These are phyloP conservation scores for Beauveria rudraprayagi DNA, from an alignment of 2,329 filamentous ascomycete genomes.

Conservation along the genomic window DNA sequence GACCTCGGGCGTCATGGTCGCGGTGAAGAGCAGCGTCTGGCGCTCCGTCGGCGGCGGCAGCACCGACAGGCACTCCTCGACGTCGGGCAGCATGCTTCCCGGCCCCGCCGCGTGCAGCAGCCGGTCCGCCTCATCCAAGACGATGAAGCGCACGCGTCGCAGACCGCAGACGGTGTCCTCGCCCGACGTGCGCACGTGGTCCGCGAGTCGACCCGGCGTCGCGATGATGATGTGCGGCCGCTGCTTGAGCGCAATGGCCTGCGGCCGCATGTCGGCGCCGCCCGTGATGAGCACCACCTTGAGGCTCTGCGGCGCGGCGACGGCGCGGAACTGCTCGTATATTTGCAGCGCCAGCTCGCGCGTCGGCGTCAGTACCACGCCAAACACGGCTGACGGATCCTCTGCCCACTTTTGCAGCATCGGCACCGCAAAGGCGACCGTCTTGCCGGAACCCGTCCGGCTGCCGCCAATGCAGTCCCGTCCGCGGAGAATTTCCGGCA, in stretches of 20 bases:
- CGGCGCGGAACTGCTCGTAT: conserved; percentile 90
- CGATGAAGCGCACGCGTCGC: conserved; percentile 70
- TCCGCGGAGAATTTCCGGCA: conserved; percentile 85
- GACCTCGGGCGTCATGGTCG: conserved; percentile 89
- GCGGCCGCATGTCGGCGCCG: conserved; percentile 83
- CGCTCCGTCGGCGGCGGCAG: conserved; percentile 69
- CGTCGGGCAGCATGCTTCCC: conserved; percentile 89
- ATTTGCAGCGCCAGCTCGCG: conserved; percentile 92
- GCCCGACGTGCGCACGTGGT: conserved; percentile 87
- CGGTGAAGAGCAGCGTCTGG: conserved; percentile 95
- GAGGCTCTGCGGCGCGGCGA: conserved; percentile 78
- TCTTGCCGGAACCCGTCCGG: conserved; percentile 94
- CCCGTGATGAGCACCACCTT: conserved; percentile 88
- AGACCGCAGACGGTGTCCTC: conserved; percentile 83
- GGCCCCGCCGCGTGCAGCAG: conserved; percentile 64
- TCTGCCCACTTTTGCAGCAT: conserved; percentile 90
- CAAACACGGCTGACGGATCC: conserved; percentile 88
- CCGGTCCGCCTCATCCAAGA: conserved; percentile 93
- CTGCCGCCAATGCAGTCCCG: conserved; percentile 93
- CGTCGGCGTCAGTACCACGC: conserved; percentile 80
- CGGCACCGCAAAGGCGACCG: conserved; percentile 87
- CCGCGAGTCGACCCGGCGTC: conserved; percentile 84
- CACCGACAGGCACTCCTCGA: conserved; percentile 77
- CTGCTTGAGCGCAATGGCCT: conserved; percentile 74
- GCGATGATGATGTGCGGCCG: conserved; percentile 90